phyloP scores from a whole-genome alignment of 768 basidiomycete genomes.

The Trametes maxima region DNA sequence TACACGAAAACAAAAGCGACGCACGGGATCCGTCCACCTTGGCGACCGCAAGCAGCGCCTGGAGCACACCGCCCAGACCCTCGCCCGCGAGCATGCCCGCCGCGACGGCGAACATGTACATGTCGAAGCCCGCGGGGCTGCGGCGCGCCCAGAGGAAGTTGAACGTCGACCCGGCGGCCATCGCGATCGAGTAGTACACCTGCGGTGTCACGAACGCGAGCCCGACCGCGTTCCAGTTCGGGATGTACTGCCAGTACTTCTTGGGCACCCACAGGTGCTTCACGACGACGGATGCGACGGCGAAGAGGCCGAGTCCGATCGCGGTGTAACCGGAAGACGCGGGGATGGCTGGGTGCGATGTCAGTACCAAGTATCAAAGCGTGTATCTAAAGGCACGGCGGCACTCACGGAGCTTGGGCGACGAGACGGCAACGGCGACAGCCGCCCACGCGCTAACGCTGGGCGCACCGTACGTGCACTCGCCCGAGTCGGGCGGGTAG shows the following conservation, averaged over 20 bases:
- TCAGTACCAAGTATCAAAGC: not conserved
- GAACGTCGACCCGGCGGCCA: constrained; percentile 47
- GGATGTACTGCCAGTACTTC: constrained; percentile 26
- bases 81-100: constrained; percentile 46
- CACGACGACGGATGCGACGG: constrained; percentile 14
- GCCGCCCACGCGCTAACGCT: constrained; percentile 58
- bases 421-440: constrained; percentile 23
- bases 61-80: constrained; percentile 62
- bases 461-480: constrained; percentile 59
- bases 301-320: constrained; percentile 22
- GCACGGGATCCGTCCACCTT: constrained; percentile 53
- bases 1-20: constrained; percentile 24
- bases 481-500: constrained; percentile 32
- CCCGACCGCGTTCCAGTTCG: constrained; percentile 31
- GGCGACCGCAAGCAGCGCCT: constrained; percentile 54
- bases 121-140: constrained; percentile 40
- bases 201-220: constrained; percentile 26
- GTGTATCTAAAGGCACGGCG: constrained; percentile 28
- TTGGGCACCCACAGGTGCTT: constrained; percentile 27
- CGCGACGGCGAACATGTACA: constrained; percentile 41
- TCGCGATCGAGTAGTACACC: constrained; percentile 28
- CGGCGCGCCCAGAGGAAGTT: constrained; percentile 52
- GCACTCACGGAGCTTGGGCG: constrained; percentile 19
- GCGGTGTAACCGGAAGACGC: constrained; percentile 24
- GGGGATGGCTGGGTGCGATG: constrained; percentile 31